A percentile compares a stretch with the other conserved stretches of the same genome.
phyloP scores from a whole-genome alignment of 352 stramenopile species.

The Globisporangium paroecandrum region DNA sequence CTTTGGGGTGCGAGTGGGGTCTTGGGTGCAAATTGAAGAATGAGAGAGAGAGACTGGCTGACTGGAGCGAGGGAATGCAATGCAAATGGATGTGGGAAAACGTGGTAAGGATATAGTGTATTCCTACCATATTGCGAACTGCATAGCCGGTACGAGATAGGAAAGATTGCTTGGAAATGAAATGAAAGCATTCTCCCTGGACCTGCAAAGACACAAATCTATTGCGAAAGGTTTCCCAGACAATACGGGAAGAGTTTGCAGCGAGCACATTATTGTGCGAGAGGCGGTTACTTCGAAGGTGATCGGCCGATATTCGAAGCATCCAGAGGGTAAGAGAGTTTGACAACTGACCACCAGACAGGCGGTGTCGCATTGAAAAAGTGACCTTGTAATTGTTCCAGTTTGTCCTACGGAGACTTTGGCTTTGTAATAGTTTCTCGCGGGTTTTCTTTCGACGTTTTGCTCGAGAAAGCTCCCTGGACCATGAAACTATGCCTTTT shows the following conservation, averaged over 20 bases:
- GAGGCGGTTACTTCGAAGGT: neutral
- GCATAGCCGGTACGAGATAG: no score
- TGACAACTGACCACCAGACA: neutral
- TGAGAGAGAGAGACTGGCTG: neutral
- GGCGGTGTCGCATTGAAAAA: neutral
- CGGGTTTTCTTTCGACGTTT: neutral
- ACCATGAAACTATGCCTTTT: neutral
- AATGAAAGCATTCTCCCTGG: no score
- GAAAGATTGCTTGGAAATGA: no score
- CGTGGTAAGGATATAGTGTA: no score
- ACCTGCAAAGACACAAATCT: no score
- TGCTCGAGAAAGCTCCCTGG: neutral
- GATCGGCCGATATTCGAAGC: neutral
- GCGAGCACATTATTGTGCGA: neutral
- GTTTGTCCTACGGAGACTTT: neutral
- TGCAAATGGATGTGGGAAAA: neutral
- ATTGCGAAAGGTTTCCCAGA: no score
- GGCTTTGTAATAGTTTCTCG: neutral
- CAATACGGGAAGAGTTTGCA: no score
- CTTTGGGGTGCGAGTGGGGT: neutral
- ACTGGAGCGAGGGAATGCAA: no score
- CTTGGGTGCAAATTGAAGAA: neutral
- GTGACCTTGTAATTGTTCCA: neutral
- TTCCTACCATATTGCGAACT: no score
- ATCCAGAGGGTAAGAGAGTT: neutral